Percentiles rank a stretch among this genome's conserved stretches.
Evolutionary conservation across 2,329 filamentous ascomycete genomes (phyloP).

Genomic region (Microcera coccophila): DNA sequence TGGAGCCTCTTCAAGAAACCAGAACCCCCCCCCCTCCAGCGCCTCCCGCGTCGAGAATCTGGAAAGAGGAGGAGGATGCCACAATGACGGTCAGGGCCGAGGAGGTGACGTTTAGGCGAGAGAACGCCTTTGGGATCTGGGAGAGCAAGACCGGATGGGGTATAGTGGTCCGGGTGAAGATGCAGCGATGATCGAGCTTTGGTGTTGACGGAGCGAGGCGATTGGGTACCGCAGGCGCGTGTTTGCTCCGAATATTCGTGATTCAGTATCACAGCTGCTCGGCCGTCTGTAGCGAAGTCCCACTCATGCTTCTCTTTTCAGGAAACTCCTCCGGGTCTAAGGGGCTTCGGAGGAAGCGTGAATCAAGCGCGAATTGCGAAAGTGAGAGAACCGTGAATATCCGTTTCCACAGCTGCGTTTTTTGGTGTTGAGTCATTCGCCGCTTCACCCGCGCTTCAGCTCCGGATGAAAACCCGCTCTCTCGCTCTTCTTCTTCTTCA

Average conservation of each 20-base stretch:
- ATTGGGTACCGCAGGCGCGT: too few relatives aligned
- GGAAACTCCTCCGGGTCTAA: too few relatives aligned
- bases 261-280: not conserved
- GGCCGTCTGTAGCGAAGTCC: too few relatives aligned
- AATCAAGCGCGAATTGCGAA: too few relatives aligned
- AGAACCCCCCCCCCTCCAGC: constrained; percentile 13
- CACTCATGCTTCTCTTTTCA: too few relatives aligned
- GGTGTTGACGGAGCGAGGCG: too few relatives aligned
- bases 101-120: constrained; percentile 47
- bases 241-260: too few relatives aligned
- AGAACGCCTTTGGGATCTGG: constrained; percentile 51
- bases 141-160: constrained; percentile 50
- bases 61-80: constrained; percentile 23
- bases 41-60: not conserved
- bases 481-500: not conserved
- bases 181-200: constrained; percentile 11
- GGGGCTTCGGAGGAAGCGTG: too few relatives aligned
- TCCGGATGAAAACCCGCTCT: not conserved
- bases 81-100: constrained; percentile 42
- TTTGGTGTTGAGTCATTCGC: constrained; percentile 6
- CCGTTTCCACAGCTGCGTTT: too few relatives aligned
- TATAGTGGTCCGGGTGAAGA: constrained; percentile 41
- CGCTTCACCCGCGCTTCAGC: not conserved
- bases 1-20: constrained; percentile 33
- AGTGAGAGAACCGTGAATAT: too few relatives aligned